Conservation (phyloP, 1,284 basidiomycete genomes). For the Cronartium quercuum region DNA sequence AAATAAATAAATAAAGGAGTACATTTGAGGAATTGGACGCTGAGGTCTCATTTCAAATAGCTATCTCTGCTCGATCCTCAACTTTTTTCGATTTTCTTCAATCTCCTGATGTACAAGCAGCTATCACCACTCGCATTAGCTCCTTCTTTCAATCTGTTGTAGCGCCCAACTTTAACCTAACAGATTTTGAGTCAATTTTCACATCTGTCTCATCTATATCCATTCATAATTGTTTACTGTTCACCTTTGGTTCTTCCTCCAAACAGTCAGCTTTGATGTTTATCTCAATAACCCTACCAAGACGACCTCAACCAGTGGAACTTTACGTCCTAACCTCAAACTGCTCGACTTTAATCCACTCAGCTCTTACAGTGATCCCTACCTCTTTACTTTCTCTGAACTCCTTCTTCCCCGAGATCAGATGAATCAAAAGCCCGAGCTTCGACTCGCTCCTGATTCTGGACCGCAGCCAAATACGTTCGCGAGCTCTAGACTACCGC, state of each 20-base stretch:
- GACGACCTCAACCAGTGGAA: background rate
- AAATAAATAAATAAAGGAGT: background rate
- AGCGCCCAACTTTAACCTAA: constrained; percentile 7
- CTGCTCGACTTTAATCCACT: constrained; percentile 87
- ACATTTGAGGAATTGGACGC: background rate
- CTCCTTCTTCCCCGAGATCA: constrained; percentile 49
- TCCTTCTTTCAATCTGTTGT: constrained; percentile 17
- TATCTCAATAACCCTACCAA: constrained; percentile 23
- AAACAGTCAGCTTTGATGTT: constrained; percentile 30
- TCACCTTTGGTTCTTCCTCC: background rate
- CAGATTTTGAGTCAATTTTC: constrained; percentile 14
- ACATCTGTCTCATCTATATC: background rate
- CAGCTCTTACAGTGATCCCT: constrained; percentile 71
- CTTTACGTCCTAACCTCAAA: constrained; percentile 40
- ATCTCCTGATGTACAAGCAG: background rate
- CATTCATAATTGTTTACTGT: background rate
- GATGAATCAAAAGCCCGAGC: background rate
- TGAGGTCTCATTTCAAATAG: background rate
- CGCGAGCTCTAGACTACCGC: constrained; percentile 13
- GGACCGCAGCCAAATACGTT: constrained; percentile 15
- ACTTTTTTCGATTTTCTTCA: constrained; percentile 29
- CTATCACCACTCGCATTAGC: constrained; percentile 13
- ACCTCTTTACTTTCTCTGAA: constrained; percentile 78
- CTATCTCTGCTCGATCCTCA: constrained; percentile 21
- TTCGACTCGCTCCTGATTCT: constrained; percentile 8